Evolutionary conservation across 2,329 filamentous ascomycete genomes (phyloP).

Genomic region (Cytospora paraplurivora): DNA sequence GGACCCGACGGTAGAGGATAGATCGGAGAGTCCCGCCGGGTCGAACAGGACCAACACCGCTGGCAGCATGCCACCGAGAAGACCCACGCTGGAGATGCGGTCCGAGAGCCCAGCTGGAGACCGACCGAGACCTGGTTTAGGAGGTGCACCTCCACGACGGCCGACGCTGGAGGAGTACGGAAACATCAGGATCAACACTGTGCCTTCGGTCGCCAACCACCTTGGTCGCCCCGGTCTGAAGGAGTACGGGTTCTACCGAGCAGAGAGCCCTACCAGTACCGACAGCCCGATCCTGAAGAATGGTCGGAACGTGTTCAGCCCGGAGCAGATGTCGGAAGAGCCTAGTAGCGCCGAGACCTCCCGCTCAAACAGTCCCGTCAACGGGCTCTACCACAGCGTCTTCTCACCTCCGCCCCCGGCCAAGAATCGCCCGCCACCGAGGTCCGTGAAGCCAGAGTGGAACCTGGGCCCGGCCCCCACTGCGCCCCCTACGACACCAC

Average conservation of each 20-base stretch:
- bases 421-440: not conserved
- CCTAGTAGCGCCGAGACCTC: conserved; percentile 18
- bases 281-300: conserved; percentile 24
- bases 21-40: conserved; percentile 5
- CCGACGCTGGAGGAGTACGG: conserved; percentile 20
- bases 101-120: conserved; percentile 7
- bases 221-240: conserved; percentile 14
- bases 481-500: conserved; percentile 22
- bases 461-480: conserved; percentile 21
- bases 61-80: not conserved
- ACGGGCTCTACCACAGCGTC: conserved; percentile 22
- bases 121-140: conserved; percentile 3
- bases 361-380: conserved; percentile 14
- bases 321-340: conserved; percentile 6
- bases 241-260: conserved; percentile 8
- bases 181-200: conserved; percentile 3
- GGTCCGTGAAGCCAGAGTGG: conserved; percentile 15
- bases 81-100: conserved; percentile 7
- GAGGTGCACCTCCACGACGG: conserved; percentile 6
- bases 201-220: conserved; percentile 6
- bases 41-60: conserved; percentile 5
- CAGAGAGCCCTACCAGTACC: conserved; percentile 12
- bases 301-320: not conserved
- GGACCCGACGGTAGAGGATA: conserved; percentile 6
- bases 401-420: conserved; percentile 25